phyloP scores from a whole-genome alignment of 228 moss, liverwort and hornwort species.

The Sphagnum fallax region DNA sequence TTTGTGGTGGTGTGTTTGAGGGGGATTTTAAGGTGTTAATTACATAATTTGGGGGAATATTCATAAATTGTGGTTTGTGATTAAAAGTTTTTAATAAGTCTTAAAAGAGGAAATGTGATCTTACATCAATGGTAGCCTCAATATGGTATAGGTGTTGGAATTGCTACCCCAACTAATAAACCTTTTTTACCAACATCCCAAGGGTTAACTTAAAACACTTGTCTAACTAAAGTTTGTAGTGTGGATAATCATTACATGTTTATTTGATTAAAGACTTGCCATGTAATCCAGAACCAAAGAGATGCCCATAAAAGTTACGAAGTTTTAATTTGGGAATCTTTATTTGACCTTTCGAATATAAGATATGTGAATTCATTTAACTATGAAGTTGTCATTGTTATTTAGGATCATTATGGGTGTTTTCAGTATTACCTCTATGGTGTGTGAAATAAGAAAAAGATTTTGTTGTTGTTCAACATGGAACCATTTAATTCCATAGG shows the following conservation, averaged over 20 bases:
- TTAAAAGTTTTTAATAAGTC: slow-evolving; percentile 34
- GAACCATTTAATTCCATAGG: too few species aligned
- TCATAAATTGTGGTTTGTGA: too few species aligned
- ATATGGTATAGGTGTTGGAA: slow-evolving; percentile 40
- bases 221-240: slow-evolving; percentile 39
- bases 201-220: slow-evolving; percentile 65
- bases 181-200: slow-evolving; percentile 26
- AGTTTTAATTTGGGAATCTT: not conserved
- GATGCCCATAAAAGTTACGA: not conserved
- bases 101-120: slow-evolving; percentile 52
- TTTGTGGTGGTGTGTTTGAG: too few species aligned
- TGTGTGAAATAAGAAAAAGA: not conserved
- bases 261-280: slow-evolving; percentile 80
- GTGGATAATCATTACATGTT: slow-evolving; percentile 78
- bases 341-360: too few species aligned
- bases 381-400: too few species aligned
- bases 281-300: slow-evolving; percentile 15
- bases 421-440: too few species aligned
- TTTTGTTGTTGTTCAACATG: too few species aligned
- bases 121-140: slow-evolving; percentile 66
- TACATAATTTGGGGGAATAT: too few species aligned
- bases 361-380: too few species aligned
- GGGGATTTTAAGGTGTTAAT: too few species aligned
- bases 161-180: slow-evolving; percentile 8
- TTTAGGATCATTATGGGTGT: not conserved